phyloP scores from a whole-genome alignment of 1,139 yeast species.

The Pichiaceae sp. region DNA sequence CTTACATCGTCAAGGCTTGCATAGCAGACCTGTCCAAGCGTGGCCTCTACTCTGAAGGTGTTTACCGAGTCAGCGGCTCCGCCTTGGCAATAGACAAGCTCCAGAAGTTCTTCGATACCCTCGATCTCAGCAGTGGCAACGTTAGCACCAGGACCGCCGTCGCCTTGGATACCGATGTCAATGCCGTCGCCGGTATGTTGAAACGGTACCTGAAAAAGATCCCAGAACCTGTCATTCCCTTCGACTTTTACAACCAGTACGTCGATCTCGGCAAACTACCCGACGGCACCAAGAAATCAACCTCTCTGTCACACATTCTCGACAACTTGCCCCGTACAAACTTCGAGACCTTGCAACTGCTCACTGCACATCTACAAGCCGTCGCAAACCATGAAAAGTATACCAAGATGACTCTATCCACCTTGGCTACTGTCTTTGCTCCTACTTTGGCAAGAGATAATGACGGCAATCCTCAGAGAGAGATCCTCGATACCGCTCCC shows the following conservation, averaged over 20 bases:
- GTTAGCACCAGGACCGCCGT: slow-evolving; percentile 32
- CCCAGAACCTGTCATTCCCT: slow-evolving; percentile 81
- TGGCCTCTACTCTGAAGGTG: slow-evolving; percentile 72
- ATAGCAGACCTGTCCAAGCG: slow-evolving; percentile 69
- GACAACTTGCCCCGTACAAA: slow-evolving; percentile 61
- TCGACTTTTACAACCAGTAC: slow-evolving; percentile 55
- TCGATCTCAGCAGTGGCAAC: slow-evolving; percentile 11
- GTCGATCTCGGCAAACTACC: slow-evolving; percentile 36
- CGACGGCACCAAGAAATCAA: slow-evolving; percentile 23
- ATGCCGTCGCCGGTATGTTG: slow-evolving; percentile 79
- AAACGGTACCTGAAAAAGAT: slow-evolving; percentile 80
- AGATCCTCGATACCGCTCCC: slow-evolving; percentile 77
- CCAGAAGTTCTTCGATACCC: slow-evolving; percentile 31
- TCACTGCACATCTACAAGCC: slow-evolving; percentile 58
- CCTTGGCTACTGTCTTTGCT: slow-evolving; percentile 89
- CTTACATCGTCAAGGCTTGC: slow-evolving; percentile 66
- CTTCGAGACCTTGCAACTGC: slow-evolving; percentile 40
- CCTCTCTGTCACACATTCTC: slow-evolving; percentile 22
- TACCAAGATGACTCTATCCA: slow-evolving; percentile 74
- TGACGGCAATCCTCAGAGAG: slow-evolving; percentile 62
- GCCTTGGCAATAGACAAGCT: slow-evolving; percentile 62
- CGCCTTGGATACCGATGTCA: slow-evolving; percentile 58
- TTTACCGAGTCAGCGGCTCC: slow-evolving; percentile 88
- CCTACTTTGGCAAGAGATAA: slow-evolving; percentile 82
- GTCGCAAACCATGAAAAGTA: slow-evolving; percentile 38